Evolutionary conservation across 805 yeast genomes (phyloP), one percentile per base, ranked within the genome.

Genomic region (Tetrapisispora pingtungensis): DNA sequence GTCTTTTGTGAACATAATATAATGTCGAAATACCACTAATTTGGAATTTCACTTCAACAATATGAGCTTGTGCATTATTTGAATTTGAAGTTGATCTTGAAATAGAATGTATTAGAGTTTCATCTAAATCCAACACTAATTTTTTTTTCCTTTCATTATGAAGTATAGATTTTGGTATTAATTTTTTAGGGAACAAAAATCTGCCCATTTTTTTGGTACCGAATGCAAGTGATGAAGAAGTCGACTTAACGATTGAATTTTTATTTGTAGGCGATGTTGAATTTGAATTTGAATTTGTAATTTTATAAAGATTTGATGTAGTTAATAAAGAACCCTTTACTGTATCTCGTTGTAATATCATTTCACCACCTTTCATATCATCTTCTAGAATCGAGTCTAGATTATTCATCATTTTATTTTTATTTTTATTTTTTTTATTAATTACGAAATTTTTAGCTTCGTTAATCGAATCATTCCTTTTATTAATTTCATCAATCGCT

Each of bases 1-100:
- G 98, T 43, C 98, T 70, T 59, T 90, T 90, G 58, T 86, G 85
- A 22, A 93, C 96, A 59, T 83, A 84, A 63, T 90, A 93, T 15
- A 93, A 67, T 1, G 95, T 80, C 0, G 95, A 82, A 7, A 84
- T 69, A 48, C 80, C 79, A 53, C 78, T 77, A 46, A 45, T 48
- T 20, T 61, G 56, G 27, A 83, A 68, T 49, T 75, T 76, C 46
- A 90, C 88, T 65, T 90, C 98, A 43, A 90, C 83, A 74, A 88
- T 80, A 49, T 81, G 80, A 27, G 76, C 76, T 37, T 72, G 66
- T 12, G 64, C 50, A 2, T 59, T 57, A 33, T 54, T 57, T 34
- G 52, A 47, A 40, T 52, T 57, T 1, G 63, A 50, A 10, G 61
- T 59, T 2, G 75, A 73, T 46, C 94, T 71, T 5, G 94, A 80